Conservation (phyloP, 2,329 filamentous ascomycete genomes). For the Trichoderma sp. region DNA sequence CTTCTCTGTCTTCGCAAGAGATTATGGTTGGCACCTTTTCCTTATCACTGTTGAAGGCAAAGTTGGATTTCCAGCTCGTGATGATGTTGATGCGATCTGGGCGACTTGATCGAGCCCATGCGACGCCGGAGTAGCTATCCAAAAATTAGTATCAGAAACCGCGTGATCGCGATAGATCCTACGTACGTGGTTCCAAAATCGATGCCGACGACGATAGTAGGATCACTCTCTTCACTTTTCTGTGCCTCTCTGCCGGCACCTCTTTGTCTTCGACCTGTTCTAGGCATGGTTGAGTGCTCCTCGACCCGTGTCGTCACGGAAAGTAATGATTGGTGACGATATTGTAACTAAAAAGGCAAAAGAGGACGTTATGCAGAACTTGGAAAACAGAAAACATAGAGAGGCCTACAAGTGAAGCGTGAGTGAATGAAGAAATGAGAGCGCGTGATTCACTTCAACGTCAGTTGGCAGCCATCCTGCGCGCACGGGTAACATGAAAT, state of each 20-base stretch:
- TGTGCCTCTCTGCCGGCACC: neutral
- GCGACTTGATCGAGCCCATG: conserved; percentile 42
- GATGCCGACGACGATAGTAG: conserved; percentile 45
- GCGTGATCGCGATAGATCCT: neutral
- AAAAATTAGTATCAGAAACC: conserved; percentile 2
- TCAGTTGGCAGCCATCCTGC: neutral
- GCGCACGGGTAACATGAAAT: no score
- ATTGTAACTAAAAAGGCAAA: no score
- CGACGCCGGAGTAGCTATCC: conserved; percentile 46
- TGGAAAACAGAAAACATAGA: no score
- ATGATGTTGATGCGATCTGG: conserved; percentile 39
- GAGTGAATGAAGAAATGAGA: no score
- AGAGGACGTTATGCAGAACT: no score
- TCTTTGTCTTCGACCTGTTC: neutral
- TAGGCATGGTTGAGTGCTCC: neutral
- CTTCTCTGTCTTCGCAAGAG: neutral
- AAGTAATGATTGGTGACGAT: neutral
- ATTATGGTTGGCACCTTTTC: conserved; percentile 42
- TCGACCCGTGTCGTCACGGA: neutral
- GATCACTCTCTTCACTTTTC: no score
- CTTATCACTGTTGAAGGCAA: conserved; percentile 35
- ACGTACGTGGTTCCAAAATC: conserved; percentile 54
- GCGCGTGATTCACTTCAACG: neutral
- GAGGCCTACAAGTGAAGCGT: no score
- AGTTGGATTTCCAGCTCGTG: conserved; percentile 37